These are phyloP conservation scores for Saccharomyces hybrid DNA, from an alignment of 1,139 yeast species.

Conservation along the genomic window DNA sequence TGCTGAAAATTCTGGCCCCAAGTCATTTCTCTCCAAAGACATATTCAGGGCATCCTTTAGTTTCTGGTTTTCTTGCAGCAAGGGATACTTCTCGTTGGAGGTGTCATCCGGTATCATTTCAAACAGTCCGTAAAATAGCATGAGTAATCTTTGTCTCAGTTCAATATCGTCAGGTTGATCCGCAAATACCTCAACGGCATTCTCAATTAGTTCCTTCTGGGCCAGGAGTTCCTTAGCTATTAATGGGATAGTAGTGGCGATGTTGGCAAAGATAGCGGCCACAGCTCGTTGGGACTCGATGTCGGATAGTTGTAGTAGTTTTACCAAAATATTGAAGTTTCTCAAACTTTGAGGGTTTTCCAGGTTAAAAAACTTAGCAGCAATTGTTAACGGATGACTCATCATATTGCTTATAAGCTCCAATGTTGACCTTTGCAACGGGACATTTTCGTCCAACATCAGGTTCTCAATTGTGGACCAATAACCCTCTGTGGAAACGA, in stretches of 20 bases:
- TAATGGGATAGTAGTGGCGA: conserved; percentile 26
- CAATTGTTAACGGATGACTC: conserved; percentile 27
- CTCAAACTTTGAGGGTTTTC: conserved; percentile 28
- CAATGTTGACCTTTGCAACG: conserved; percentile 26
- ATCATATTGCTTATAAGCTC: conserved; percentile 29
- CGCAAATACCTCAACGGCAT: conserved; percentile 16
- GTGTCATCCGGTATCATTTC: conserved; percentile 13
- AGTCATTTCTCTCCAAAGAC: conserved; percentile 3
- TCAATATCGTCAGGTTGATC: conserved; percentile 23
- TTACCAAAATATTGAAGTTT: conserved; percentile 27
- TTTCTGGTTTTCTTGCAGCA: conserved; percentile 9
- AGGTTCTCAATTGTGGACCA: conserved; percentile 37
- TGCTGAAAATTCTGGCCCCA: conserved; percentile 9
- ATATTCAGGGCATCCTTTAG: conserved; percentile 10
- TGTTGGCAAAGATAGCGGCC: conserved; percentile 31
- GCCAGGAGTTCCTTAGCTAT: conserved; percentile 24
- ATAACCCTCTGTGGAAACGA: conserved; percentile 30
- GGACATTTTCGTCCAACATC: conserved; percentile 28
- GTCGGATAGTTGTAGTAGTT: conserved; percentile 26
- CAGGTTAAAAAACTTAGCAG: conserved; percentile 31
- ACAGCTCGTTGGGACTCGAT: conserved; percentile 30
- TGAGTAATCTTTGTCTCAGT: conserved; percentile 22
- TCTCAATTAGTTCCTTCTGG: conserved; percentile 20
- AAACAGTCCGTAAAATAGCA: conserved; percentile 25
- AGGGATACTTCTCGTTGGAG: conserved; percentile 2